Evolutionary conservation across 148 eudicot genomes (phyloP).

Genomic region (Dysphania ambrosioides): DNA sequence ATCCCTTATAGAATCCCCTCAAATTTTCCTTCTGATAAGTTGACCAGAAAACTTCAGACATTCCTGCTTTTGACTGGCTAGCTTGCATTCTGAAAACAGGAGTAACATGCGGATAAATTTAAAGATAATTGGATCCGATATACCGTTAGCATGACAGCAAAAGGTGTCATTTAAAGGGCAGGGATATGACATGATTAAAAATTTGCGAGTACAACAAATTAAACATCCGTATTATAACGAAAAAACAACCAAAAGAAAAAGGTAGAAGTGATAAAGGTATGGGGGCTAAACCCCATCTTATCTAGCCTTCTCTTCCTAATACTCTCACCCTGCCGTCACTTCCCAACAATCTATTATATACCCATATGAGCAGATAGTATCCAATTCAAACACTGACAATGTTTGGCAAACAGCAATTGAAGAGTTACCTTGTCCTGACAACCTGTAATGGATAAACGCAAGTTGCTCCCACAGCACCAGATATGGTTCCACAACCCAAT

Average conservation of each 20-base stretch:
- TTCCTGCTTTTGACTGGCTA: constrained; percentile 44
- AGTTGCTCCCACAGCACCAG: constrained; percentile 94
- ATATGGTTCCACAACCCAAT: constrained; percentile 88
- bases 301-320: too few species aligned
- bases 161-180: neutral
- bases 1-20: constrained; percentile 95
- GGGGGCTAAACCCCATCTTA: too few species aligned
- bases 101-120: neutral
- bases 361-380: too few species aligned
- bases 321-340: too few species aligned
- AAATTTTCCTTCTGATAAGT: constrained; percentile 62
- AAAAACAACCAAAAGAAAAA: too few species aligned
- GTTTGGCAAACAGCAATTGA: neutral
- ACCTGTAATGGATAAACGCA: constrained; percentile 97
- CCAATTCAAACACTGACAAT: neutral
- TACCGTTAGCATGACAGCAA: neutral
- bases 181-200: neutral
- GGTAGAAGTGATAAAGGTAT: too few species aligned
- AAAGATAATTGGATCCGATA: neutral
- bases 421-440: constrained; percentile 78
- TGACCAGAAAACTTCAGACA: constrained; percentile 70
- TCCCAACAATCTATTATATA: too few species aligned
- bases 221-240: too few species aligned
- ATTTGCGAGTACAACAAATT: neutral
- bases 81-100: constrained; percentile 87